Evolutionary conservation across 495 filamentous ascomycete species (phyloP).

Genomic region (Neurospora pannonica): DNA sequence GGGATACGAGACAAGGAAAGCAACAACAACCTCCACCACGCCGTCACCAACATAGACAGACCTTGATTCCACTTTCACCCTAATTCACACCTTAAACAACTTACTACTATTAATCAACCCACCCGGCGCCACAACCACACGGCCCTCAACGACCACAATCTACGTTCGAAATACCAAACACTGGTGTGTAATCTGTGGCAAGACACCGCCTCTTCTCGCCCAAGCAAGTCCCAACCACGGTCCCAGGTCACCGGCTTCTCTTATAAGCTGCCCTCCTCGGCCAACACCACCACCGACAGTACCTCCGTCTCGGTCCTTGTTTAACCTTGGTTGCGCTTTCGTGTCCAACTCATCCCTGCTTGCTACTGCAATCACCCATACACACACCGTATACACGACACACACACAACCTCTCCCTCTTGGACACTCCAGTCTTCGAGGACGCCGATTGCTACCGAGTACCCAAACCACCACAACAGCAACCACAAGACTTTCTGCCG

Average conservation of each 20-base stretch:
- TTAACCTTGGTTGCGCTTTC: background rate
- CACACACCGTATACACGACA: background rate
- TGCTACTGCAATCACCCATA: constrained; percentile 7
- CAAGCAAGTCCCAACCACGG: background rate
- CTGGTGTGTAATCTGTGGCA: background rate
- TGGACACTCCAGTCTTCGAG: background rate
- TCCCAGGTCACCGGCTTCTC: background rate
- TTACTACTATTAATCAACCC: background rate
- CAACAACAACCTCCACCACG: background rate
- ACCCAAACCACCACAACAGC: background rate
- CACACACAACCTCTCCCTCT: background rate
- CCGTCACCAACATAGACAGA: background rate
- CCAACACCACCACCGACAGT: constrained; percentile 2
- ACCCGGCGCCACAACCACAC: background rate
- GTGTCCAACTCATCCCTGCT: background rate
- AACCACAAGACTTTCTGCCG: constrained; percentile 2
- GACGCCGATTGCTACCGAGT: constrained; percentile 3
- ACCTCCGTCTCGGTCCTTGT: background rate
- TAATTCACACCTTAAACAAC: background rate
- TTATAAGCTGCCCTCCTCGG: background rate
- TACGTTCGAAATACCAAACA: background rate
- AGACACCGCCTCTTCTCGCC: background rate
- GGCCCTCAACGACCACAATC: background rate
- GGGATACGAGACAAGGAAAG: background rate
- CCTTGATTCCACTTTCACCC: background rate